Base-by-base conservation (phyloP, 1,139 yeast species). In the Suhomyces maxii region DNA sequence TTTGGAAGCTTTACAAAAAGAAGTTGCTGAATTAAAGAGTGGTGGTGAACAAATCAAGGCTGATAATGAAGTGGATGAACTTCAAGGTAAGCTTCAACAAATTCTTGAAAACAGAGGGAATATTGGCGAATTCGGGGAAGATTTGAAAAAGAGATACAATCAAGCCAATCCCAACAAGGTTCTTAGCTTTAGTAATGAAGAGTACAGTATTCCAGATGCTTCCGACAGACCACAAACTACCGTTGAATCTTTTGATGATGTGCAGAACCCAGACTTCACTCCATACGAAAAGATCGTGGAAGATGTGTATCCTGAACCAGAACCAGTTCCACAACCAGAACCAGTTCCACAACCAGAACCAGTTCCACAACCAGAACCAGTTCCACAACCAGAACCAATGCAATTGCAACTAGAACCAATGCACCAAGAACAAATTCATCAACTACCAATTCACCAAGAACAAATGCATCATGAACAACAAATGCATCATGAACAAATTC, bases 211-310 rank as follows among this genome's bases (percentile, higher is more conserved):
- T 18, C 44, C 49, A 8, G 39, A 37, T 30, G 14, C 13, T 7
- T 12, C 39, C 10, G 44, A 42, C n/a, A 41, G 50, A 32, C 49
- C 50, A 2, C 44, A 48, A 2, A 30, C 56, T 5, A 37, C 54
- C 11, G 57, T 59, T 0, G 63, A 60, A 5, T 52, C 43, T 11
- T 56, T 61, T 42, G 69, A 59, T 48, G 68, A 65, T 42, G 69
- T 64, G 6, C 46, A 51, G n/a, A 55, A 64, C 33, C 56, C 58
- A 4, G 69, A 65, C 42, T 45, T 55, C 11, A 48, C 58, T 23
- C 57, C 60, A 3, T 62, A 64, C 44, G 52, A 54, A 40, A 54
- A 45, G 37, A 40, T 23, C 11, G 30, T 11, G 8, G 33, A 36
- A 26, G 42, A 32, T 8, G 36, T 40, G 3, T 36, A 39, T 8